Base-by-base conservation (phyloP, 2,329 filamentous ascomycete species). In the Penicillium digitatum region DNA sequence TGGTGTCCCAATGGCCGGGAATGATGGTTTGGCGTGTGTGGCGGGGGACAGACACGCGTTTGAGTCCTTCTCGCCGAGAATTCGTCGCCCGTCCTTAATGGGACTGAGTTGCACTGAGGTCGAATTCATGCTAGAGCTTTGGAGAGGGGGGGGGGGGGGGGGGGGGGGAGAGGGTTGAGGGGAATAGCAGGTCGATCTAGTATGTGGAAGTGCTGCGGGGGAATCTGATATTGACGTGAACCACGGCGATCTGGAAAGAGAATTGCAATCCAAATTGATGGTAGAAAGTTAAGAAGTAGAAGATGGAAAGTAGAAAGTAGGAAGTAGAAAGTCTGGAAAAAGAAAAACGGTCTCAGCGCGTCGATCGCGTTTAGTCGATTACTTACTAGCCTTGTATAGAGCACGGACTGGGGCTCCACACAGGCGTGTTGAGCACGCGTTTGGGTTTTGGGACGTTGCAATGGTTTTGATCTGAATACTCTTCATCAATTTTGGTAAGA, bases 1-100 rank as follows among this genome's bases (percentile, higher is more conserved):
- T 7, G 69, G 67, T 31, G 69, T 69, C 53, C 58, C 56, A 39
- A 58, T 43, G 35, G 53, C 56, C 24, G 55, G 50, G 40, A 64
- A 58, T 26, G 60, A 46, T 20, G 59, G 52, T 61, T 65, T 65
- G 56, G 29, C 55, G 37, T 58, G 57, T 50, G 52, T 58, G 37
- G 65, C 65, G 26, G 70, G 69, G 29, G 72, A 71, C 42, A 74
- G 58, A 58, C 68, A 73, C 68, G 72, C 70, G 72, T 76, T 76
- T 62, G 68, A 57, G 54, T 70, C 69, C 60, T 74, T 76, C 54
- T 75, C 72, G 32, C 73, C 70, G 50, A 76, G 70, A 49, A 74
- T 69, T 44, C 67, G 74, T 63, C 74, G 66, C 40, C 70, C 69
- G 29, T 72, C 68, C 60, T 73, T 73, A 52, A 68, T 54, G 5